phyloP scores from a whole-genome alignment of 306 rosid genomes.

The Cucumis hystrix region DNA sequence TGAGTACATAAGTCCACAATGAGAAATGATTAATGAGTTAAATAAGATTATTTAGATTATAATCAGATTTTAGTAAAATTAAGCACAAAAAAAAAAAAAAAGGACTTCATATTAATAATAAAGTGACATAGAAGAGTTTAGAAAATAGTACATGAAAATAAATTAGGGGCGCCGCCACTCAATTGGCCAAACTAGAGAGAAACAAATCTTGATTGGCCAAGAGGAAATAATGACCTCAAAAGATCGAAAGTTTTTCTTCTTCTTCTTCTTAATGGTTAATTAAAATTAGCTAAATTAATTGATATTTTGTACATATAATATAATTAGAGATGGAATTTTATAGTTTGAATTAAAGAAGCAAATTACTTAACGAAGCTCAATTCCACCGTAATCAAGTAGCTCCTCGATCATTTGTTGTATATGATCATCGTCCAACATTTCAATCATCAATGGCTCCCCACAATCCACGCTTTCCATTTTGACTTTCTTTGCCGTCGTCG shows the following conservation, averaged over 20 bases:
- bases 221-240: neutral
- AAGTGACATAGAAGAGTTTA: neutral
- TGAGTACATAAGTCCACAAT: neutral
- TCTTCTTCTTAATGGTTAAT: neutral
- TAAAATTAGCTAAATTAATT: neutral
- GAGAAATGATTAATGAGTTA: neutral
- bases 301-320: neutral
- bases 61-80: neutral
- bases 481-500: constrained; percentile 18
- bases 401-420: constrained; percentile 93
- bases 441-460: constrained; percentile 19
- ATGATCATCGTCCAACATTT: constrained; percentile 66
- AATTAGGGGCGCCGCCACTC: neutral
- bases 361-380: constrained; percentile 41
- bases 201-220: neutral
- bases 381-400: constrained; percentile 60
- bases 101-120: neutral
- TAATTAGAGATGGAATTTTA: neutral
- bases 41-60: neutral
- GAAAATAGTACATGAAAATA: neutral
- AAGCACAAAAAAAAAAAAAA: neutral
- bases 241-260: neutral
- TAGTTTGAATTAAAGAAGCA: neutral
- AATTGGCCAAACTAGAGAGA: neutral
- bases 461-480: constrained; percentile 29